Percentiles rank a stretch among this genome's conserved stretches.
These are phyloP conservation scores for Ensete glaucum DNA, from an alignment of 176 grass and related monocot genomes.

Conservation along the genomic window DNA sequence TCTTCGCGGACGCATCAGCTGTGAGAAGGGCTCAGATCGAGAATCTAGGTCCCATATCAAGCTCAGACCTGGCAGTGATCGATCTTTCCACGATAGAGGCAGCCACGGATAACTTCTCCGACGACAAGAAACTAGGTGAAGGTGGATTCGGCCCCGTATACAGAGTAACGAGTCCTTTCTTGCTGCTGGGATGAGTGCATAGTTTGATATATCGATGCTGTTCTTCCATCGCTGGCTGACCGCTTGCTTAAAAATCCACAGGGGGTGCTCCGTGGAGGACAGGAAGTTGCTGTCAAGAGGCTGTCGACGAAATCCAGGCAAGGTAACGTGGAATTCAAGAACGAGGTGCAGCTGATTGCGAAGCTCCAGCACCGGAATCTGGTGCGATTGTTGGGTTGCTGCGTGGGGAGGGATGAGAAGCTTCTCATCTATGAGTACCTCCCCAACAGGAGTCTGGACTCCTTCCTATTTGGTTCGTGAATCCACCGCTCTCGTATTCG, in stretches of 20 bases:
- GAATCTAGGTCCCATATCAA: slow-evolving; percentile 49
- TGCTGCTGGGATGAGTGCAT: too few relatives aligned
- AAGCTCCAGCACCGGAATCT: slow-evolving; percentile 94
- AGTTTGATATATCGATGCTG: too few relatives aligned
- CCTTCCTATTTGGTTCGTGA: slow-evolving; percentile 64
- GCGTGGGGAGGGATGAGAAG: slow-evolving; percentile 77
- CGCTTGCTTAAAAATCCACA: not conserved
- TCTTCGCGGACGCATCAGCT: slow-evolving; percentile 35
- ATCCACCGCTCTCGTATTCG: too few relatives aligned
- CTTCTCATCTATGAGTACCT: slow-evolving; percentile 90
- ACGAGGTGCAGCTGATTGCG: slow-evolving; percentile 86
- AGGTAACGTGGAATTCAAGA: slow-evolving; percentile 52
- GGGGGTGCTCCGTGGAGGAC: slow-evolving; percentile 51
- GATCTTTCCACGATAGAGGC: slow-evolving; percentile 51
- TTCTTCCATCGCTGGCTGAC: too few relatives aligned
- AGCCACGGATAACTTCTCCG: slow-evolving; percentile 69
- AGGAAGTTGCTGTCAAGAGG: slow-evolving; percentile 80
- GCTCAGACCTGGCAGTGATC: slow-evolving; percentile 66
- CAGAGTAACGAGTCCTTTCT: slow-evolving; percentile 24
- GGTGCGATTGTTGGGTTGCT: slow-evolving; percentile 68
- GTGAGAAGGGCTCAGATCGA: slow-evolving; percentile 61
- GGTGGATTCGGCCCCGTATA: slow-evolving; percentile 86
- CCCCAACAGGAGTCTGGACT: slow-evolving; percentile 78
- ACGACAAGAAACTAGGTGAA: slow-evolving; percentile 89
- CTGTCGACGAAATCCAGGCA: slow-evolving; percentile 66